Conservation (phyloP, 768 basidiomycete genomes). For the Hydnum rufescens region DNA sequence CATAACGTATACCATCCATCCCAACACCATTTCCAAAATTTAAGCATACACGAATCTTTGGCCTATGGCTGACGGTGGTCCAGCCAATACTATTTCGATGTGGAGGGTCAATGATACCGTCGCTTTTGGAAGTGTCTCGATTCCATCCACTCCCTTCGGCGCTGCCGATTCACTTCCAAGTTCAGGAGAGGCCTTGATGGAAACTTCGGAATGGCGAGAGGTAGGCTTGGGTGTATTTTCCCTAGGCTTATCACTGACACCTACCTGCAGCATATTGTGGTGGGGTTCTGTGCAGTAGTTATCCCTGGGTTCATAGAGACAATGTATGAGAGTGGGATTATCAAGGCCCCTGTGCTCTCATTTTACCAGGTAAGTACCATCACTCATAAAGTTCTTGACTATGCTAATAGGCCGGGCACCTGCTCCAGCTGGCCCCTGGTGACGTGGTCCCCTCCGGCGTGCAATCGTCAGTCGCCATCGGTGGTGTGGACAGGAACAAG, state of each 20-base stretch:
- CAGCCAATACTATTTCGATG: not conserved
- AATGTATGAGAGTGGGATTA: slow-evolving; percentile 2
- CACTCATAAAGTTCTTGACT: not conserved
- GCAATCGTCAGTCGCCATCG: not conserved
- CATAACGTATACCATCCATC: not conserved
- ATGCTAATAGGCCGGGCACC: not conserved
- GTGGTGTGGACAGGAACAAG: slow-evolving; percentile 7
- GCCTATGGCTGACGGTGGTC: not conserved
- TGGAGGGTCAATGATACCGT: not conserved
- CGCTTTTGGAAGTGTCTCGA: not conserved
- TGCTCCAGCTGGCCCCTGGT: not conserved
- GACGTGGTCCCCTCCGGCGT: not conserved
- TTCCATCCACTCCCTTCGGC: not conserved
- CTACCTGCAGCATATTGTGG: not conserved
- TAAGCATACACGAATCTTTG: not conserved
- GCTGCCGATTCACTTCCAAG: not conserved
- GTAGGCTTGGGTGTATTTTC: not conserved
- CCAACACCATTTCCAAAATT: not conserved
- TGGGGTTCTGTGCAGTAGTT: not conserved
- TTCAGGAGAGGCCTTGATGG: not conserved
- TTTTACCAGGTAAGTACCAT: not conserved
- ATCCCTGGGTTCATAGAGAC: slow-evolving; percentile 5
- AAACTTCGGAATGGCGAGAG: slow-evolving; percentile 4
- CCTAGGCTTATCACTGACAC: not conserved
- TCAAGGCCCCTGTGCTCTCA: not conserved